Base-by-base conservation (phyloP, 2,329 filamentous ascomycete species). In the Stachybotrys chlorohalonatus region DNA sequence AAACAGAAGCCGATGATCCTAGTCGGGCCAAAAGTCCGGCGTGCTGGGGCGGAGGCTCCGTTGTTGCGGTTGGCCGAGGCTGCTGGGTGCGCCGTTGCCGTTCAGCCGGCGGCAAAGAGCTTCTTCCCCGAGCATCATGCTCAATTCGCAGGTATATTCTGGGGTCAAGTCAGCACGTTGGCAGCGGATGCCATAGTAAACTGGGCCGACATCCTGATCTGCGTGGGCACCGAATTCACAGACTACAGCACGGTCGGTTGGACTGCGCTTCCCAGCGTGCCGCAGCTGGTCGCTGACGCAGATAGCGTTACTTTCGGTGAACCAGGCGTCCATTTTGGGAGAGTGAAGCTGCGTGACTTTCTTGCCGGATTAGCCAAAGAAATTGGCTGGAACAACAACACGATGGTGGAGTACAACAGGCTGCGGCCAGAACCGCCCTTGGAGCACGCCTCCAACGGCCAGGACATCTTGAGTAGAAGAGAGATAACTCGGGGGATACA, bases 211-310 rank as follows among this genome's bases (percentile, higher is more conserved):
- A 17, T 47, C 32, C 49, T 55, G 7, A 17, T 55, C 50, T 55
- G 53, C 39, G 32, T 52, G 15, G 53, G 53, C 11, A 55, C 53
- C 6, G 50, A 30, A 6, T 56, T 56, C 30, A 56, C 55, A 32
- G 55, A 56, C 49, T 56, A 56, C 50, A 56, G 55, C 49, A 56
- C 55, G 1, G 55, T 56, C 42, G 55, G 55, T 6, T 56, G 55
- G 55, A 56, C 55, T n/a, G 55, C 55, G 15, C 31, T 54, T 17
- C 48, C 55, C 47, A 56, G 31, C 31, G 49, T 54, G 6, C 36
- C 49, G 45, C 52, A 54, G 32, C 16, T 56, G 45, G 46, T 52
- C 24, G 52, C 47, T 15, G 55, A 54, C 46, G 50, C 46, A 8
- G 45, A 52, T 24, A 52, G 46, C 31, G 55, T 56, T 31, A 52